Evolutionary conservation across 331 rosid species (phyloP).

Genomic region (Rhamnella rubrinervis): DNA sequence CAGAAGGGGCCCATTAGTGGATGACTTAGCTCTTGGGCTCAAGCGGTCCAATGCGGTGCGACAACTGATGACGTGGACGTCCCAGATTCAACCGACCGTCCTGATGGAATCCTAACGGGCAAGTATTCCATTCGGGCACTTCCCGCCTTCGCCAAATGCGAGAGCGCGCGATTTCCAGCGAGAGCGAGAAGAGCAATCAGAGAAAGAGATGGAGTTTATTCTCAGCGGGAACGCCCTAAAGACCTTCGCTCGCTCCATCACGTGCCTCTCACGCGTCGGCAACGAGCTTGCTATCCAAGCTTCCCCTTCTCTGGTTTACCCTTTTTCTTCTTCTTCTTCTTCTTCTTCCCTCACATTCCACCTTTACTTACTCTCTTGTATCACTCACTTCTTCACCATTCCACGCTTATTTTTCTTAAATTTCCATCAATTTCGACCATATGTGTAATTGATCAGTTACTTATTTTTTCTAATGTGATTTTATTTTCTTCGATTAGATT

Average conservation of each 20-base stretch:
- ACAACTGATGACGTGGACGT: too few relatives aligned
- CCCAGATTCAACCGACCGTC: too few relatives aligned
- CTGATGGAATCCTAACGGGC: too few relatives aligned
- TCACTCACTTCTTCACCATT: not conserved
- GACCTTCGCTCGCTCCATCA: constrained; percentile 80
- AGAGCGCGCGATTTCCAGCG: not conserved
- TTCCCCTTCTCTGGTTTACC: constrained; percentile 69
- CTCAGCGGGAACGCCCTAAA: constrained; percentile 75
- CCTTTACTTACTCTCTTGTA: not conserved
- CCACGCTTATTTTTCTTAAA: not conserved
- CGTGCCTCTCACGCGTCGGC: constrained; percentile 87
- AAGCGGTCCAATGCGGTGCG: too few relatives aligned
- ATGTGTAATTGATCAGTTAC: not conserved
- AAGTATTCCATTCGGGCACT: not conserved
- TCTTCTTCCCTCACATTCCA: not conserved
- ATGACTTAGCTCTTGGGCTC: too few relatives aligned
- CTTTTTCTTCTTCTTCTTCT: constrained; percentile 6
- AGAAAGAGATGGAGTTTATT: constrained; percentile 52
- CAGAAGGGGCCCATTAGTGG: too few relatives aligned
- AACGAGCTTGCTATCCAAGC: constrained; percentile 88
- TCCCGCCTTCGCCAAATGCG: constrained; percentile 40
- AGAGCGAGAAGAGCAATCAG: not conserved
- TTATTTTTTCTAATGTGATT: not conserved
- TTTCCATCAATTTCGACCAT: not conserved
- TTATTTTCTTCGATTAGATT: not conserved